Conservation (phyloP, 768 basidiomycete species). For the Boletus sp. region DNA sequence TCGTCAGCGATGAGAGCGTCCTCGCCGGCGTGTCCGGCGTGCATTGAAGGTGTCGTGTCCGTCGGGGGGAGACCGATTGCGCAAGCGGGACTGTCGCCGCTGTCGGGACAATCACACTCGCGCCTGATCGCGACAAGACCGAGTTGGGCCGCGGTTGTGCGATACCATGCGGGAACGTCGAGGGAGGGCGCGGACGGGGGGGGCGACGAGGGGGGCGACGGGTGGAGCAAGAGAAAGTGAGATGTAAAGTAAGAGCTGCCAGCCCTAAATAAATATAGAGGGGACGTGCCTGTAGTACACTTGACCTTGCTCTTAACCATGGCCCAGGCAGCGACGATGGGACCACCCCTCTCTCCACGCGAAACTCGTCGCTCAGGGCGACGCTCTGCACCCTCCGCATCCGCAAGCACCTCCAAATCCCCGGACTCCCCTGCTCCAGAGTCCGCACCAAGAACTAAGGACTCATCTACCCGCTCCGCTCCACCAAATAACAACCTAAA, state of each 20-base stretch:
- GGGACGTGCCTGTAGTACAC: background rate
- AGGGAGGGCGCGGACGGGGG: background rate
- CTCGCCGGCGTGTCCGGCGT: conserved; percentile 5
- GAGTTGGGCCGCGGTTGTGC: background rate
- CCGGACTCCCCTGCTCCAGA: conserved; percentile 64
- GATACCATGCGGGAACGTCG: background rate
- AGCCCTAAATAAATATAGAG: conserved; percentile 36
- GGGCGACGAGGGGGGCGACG: background rate
- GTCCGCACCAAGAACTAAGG: conserved; percentile 41
- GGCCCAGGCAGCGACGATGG: conserved; percentile 70
- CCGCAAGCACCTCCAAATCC: conserved; percentile 67
- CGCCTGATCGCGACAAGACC: conserved; percentile 19
- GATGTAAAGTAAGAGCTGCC: conserved; percentile 23
- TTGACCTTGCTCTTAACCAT: conserved; percentile 32
- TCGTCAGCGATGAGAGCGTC: conserved; percentile 9
- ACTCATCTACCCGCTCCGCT: conserved; percentile 38
- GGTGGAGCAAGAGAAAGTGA: background rate
- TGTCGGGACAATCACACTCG: background rate
- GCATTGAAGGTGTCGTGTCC: background rate
- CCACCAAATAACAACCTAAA: conserved; percentile 37
- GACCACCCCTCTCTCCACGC: conserved; percentile 71
- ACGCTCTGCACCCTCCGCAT: conserved; percentile 64
- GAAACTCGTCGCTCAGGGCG: conserved; percentile 77
- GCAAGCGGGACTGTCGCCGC: background rate
- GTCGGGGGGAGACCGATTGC: conserved; percentile 3